These are phyloP conservation scores for Flaveria linearis DNA, from an alignment of 129 eudicot species.

Conservation along the genomic window DNA sequence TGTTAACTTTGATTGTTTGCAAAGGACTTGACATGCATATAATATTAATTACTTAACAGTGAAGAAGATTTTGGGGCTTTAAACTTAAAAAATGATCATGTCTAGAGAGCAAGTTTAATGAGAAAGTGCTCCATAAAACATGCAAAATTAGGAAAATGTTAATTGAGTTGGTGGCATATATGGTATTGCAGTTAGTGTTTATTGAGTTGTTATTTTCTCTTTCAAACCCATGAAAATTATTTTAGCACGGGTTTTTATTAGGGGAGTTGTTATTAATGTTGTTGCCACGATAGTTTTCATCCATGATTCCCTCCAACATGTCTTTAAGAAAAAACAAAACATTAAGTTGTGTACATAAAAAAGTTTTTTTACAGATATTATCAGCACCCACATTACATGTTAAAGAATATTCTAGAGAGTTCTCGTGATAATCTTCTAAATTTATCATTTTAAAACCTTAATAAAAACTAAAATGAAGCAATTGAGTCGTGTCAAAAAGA, in stretches of 20 bases:
- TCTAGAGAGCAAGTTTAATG: not conserved
- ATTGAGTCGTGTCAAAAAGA: too few relatives aligned
- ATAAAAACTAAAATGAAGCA: too few relatives aligned
- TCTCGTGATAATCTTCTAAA: too few relatives aligned
- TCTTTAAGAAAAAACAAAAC: slow-evolving; percentile 20
- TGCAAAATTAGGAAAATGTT: slow-evolving; percentile 34
- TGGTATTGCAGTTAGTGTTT: slow-evolving; percentile 42
- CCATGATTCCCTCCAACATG: slow-evolving; percentile 55
- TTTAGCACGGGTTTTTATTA: slow-evolving; percentile 36
- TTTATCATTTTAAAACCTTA: too few relatives aligned
- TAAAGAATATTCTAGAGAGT: too few relatives aligned
- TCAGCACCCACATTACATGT: not conserved
- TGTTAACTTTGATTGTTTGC: not conserved
- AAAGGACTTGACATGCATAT: not conserved
- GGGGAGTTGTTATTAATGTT: slow-evolving; percentile 62
- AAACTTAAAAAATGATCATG: slow-evolving; percentile 23
- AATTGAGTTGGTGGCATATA: slow-evolving; percentile 21
- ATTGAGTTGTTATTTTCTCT: slow-evolving; percentile 64
- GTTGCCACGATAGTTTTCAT: slow-evolving; percentile 57
- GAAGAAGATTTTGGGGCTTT: slow-evolving; percentile 13
- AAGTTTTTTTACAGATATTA: not conserved
- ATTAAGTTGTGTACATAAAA: not conserved
- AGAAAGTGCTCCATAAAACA: slow-evolving; percentile 51
- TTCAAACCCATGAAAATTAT: slow-evolving; percentile 29
- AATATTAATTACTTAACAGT: not conserved